Conservation (phyloP, 2,329 filamentous ascomycete species). For the Colletotrichum tanaceti region DNA sequence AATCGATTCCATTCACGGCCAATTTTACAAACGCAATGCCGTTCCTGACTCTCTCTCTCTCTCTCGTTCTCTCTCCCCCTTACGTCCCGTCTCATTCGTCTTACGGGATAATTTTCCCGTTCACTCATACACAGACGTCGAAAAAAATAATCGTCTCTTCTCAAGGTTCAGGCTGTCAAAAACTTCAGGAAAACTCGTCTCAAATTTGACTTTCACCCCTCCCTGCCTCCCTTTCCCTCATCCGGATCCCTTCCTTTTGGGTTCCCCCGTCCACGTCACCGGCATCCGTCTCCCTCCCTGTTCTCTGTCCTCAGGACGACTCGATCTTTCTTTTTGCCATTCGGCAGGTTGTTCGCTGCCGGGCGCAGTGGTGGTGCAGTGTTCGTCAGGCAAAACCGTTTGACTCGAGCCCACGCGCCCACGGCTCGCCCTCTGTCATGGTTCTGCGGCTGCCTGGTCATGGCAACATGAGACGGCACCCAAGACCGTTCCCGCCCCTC, state of each 20-base stretch:
- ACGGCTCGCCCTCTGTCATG: not conserved
- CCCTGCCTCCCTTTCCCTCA: no score
- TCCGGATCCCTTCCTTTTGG: no score
- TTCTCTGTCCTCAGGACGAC: no score
- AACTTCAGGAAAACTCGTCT: slow-evolving; percentile 35
- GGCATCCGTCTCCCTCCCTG: not conserved
- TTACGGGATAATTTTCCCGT: not conserved
- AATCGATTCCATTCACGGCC: no score
- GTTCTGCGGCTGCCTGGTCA: not conserved
- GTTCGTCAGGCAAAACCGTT: not conserved
- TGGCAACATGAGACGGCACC: slow-evolving; percentile 35
- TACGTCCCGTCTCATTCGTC: not conserved
- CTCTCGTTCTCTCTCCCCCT: not conserved
- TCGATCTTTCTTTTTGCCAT: slow-evolving; percentile 8
- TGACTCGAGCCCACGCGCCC: slow-evolving; percentile 20
- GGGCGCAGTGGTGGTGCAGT: not conserved
- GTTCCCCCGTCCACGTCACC: not conserved
- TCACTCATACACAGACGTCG: slow-evolving; percentile 8
- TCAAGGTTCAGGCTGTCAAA: slow-evolving; percentile 31
- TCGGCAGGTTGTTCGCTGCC: no score
- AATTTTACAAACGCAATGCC: not conserved
- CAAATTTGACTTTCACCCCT: slow-evolving; percentile 13
- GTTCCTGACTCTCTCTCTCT: not conserved
- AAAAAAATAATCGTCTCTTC: slow-evolving; percentile 15
- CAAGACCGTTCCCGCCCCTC: not conserved